phyloP scores from a whole-genome alignment of 495 filamentous ascomycete species.

The Filosporella fistucella region DNA sequence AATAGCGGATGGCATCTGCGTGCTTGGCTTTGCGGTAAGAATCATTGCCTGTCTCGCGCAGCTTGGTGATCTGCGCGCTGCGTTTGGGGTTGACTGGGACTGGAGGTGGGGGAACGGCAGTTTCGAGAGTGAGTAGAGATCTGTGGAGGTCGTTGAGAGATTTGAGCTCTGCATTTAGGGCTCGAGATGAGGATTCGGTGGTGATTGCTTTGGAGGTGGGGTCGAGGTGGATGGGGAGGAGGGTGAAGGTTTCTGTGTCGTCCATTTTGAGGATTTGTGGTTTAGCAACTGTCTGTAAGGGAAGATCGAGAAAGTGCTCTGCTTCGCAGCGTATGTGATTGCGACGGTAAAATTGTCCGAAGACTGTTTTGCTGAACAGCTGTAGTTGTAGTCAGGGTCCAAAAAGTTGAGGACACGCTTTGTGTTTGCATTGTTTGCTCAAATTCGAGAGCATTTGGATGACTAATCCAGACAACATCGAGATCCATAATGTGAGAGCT shows the following conservation, averaged over 20 bases:
- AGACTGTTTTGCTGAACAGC: too few relatives aligned
- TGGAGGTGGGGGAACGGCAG: slow-evolving; percentile 67
- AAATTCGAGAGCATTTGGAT: too few relatives aligned
- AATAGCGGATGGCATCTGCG: slow-evolving; percentile 72
- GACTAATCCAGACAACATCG: too few relatives aligned
- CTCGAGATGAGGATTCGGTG: slow-evolving; percentile 32
- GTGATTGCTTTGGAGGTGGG: slow-evolving; percentile 61
- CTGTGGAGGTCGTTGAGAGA: slow-evolving; percentile 73
- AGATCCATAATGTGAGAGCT: too few relatives aligned
- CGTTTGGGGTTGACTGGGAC: slow-evolving; percentile 83
- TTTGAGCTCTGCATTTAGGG: slow-evolving; percentile 60
- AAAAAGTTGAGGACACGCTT: too few relatives aligned
- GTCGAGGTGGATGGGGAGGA: slow-evolving; percentile 78
- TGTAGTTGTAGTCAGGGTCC: too few relatives aligned
- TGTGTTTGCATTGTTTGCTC: too few relatives aligned
- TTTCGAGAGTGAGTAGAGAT: slow-evolving; percentile 54
- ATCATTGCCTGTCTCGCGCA: slow-evolving; percentile 81
- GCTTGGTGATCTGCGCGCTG: slow-evolving; percentile 77
- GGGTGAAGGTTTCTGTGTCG: slow-evolving; percentile 70
- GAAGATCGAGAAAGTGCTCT: too few relatives aligned
- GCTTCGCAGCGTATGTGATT: too few relatives aligned
- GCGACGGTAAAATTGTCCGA: too few relatives aligned
- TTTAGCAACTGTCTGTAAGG: too few relatives aligned
- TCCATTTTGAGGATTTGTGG: slow-evolving; percentile 41
- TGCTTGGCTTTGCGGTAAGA: slow-evolving; percentile 73